A percentile compares a stretch with the other conserved stretches of the same genome.
phyloP scores from a whole-genome alignment of 2,329 filamentous ascomycete species.

The Massarina eburnea region DNA sequence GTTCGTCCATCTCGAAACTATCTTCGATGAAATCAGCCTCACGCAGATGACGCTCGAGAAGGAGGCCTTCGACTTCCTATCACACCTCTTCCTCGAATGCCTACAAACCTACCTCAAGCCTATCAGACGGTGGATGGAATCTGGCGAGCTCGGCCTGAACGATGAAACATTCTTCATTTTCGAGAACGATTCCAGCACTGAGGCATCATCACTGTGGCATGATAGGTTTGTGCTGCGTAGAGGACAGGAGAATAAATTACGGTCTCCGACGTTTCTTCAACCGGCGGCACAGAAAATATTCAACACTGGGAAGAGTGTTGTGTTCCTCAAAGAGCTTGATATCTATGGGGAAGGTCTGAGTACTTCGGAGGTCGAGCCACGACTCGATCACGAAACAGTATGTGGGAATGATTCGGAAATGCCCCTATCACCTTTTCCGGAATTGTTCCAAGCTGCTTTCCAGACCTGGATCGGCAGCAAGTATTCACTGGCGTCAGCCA shows the following conservation, averaged over 20 bases:
- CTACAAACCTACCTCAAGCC: constrained; percentile 80
- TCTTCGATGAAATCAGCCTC: constrained; percentile 70
- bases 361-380: constrained; percentile 21
- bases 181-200: constrained; percentile 57
- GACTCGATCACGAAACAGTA: constrained; percentile 60
- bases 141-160: constrained; percentile 66
- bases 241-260: constrained; percentile 61
- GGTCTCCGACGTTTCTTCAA: constrained; percentile 74
- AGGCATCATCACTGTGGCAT: constrained; percentile 72
- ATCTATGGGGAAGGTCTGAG: constrained; percentile 44
- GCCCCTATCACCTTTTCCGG: constrained; percentile 67
- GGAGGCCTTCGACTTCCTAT: constrained; percentile 63
- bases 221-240: constrained; percentile 69
- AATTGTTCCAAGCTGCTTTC: constrained; percentile 72
- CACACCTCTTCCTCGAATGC: constrained; percentile 74
- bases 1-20: constrained; percentile 75
- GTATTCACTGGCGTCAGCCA: constrained; percentile 67
- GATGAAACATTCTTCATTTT: constrained; percentile 77
- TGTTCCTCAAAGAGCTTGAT: constrained; percentile 75
- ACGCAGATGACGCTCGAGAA: constrained; percentile 70
- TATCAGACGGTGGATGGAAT: constrained; percentile 81
- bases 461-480: constrained; percentile 75
- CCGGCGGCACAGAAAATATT: constrained; percentile 73
- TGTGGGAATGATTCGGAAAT: constrained; percentile 48
- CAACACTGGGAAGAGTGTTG: constrained; percentile 83